These are phyloP conservation scores for Aspergillus taichungensis DNA, from an alignment of 495 filamentous ascomycete species.

Conservation along the genomic window DNA sequence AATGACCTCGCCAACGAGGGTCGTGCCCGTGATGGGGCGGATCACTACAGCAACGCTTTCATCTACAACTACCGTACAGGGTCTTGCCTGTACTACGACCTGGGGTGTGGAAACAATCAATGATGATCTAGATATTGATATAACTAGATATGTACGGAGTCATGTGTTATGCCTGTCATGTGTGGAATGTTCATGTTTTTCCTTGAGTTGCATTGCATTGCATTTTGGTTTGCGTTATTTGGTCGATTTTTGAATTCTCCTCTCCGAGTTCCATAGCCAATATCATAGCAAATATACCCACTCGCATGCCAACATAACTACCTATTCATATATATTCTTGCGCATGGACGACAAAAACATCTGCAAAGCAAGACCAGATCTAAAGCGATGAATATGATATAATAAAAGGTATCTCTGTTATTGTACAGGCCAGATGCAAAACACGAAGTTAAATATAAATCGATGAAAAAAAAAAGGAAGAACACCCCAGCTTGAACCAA, in stretches of 20 bases:
- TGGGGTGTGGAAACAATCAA: constrained; percentile 34
- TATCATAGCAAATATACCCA: constrained; percentile 29
- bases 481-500: no score
- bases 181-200: background rate
- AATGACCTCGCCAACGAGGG: constrained; percentile 48
- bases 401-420: constrained; percentile 31
- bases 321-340: no score
- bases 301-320: background rate
- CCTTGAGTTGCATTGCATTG: background rate
- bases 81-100: constrained; percentile 66
- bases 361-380: constrained; percentile 5
- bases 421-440: constrained; percentile 23
- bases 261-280: constrained; percentile 10
- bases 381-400: constrained; percentile 5
- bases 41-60: constrained; percentile 56
- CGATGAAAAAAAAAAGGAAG: no score
- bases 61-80: constrained; percentile 76
- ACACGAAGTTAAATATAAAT: constrained; percentile 6
- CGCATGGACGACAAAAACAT: no score
- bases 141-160: constrained; percentile 1
- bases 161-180: constrained; percentile 5
- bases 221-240: constrained; percentile 4
- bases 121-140: constrained; percentile 5
- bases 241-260: constrained; percentile 11
- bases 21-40: constrained; percentile 30